Base-by-base conservation (phyloP, 805 yeast genomes). In the Nakazawaea ernobii region DNA sequence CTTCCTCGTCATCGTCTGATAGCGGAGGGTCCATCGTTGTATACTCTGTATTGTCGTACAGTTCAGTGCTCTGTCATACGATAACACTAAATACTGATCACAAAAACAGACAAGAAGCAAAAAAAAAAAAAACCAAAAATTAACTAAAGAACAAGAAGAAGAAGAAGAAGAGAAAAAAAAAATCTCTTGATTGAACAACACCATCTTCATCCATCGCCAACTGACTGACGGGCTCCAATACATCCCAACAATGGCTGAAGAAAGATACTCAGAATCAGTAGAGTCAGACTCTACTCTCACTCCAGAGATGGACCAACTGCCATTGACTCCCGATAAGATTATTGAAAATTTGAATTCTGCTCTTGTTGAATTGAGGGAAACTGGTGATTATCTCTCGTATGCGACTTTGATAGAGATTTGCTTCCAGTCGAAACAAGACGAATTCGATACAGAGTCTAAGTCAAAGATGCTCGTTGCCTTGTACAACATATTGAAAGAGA, bases 371-470 rank as follows among this genome's bases (percentile, higher is more conserved):
- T 43, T 59, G 28, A 39, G 35, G 33, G 75, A 74, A 41, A 63
- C 80, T 7, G 66, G 73, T 8, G 95, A 87, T 62, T 86, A 68
- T 58, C 61, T 87, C 24, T 74, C 89, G 4, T 86, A 81, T 57
- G 77, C 86, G n/a, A 85, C 95, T 0, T 65, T 86, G 15, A 58
- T 87, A 32, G 95, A 87, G 46, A 65, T 82, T 32, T 73, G 81
- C 55, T 59, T 86, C 32, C 52, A 60, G 9, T 61, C 70, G 17
- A 77, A 80, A 27, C 77, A 81, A 7, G 32, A 53, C 4, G 55
- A 67, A 7, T 83, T 70, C 59, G 54, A 72, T 9, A 62, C 65
- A 37, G 75, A 67, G 0, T 87, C 86, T 45, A 75, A 78, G 46
- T 69, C 66, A 2, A 47, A 53, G 43, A 59, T 86, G n/a, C 62